Base-by-base conservation (phyloP, 768 basidiomycete genomes). In the Mycena albidolilacea region DNA sequence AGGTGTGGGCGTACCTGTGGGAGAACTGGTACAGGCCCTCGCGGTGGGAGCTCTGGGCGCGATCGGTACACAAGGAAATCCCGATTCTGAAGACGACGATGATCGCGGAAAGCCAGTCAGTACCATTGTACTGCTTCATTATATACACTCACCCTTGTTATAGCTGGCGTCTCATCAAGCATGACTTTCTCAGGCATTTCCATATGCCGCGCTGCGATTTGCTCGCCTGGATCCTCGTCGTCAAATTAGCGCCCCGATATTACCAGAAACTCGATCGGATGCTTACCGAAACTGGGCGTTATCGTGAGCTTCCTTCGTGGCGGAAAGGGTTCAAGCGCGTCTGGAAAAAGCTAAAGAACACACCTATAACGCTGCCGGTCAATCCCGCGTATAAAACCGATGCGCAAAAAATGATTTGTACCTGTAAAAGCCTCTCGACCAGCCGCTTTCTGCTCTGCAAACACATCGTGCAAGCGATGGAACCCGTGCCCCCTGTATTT, bases 151-250 rank as follows among this genome's bases (percentile, higher is more conserved):
- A 67, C 55, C 48, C 23, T 35, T 43, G n/a, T n/a, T n/a, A n/a
- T 10, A 83, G 83, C 74, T 84, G 82, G 83, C 72, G 79, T 8
- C 74, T 63, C 10, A 83, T 84, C 52, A 84, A 84, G 50, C 69
- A 79, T 30, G 81, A 84, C 63, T 83, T 78, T 59, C 76, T 84
- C 7, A 79, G 81, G 50, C 80, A 83, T 67, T 82, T 82, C 61
- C 78, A 78, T 43, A 78, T 76, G 69, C 82, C 81, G 1, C 77
- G 77, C 11, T 70, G 81, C 57, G 83, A 83, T 67, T 68, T 84
- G 4, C 78, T 84, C 3, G 74, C 71, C 2, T 84, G 79, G 83
- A 80, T 83, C 50, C 50, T 83, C 0, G 67, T 83, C 19, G 54
- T 48, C 15, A 83, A 83, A 44, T 77, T 84, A 14, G 78, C 76